Evolutionary conservation across 106 monocot genomes (phyloP).

Genomic region (Ottelia alismoides): DNA sequence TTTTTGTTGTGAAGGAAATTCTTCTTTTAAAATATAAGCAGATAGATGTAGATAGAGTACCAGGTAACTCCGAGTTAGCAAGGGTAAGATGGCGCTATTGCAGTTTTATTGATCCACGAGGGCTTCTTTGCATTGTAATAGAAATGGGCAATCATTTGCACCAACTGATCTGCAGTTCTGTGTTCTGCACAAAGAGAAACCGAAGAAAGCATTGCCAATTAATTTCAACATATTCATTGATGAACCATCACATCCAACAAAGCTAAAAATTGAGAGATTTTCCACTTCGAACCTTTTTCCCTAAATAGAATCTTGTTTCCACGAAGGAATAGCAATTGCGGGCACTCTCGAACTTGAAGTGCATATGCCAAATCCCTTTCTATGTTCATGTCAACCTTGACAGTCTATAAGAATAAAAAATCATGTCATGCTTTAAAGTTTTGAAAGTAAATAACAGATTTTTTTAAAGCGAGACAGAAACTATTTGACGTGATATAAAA

Average conservation of each 20-base stretch:
- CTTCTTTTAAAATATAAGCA: no score
- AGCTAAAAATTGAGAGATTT: neutral
- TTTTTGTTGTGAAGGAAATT: no score
- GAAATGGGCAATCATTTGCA: conserved; percentile 74
- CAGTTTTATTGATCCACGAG: conserved; percentile 36
- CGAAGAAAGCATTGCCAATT: neutral
- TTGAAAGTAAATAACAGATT: no score
- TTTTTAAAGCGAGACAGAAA: no score
- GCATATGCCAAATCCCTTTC: conserved; percentile 72
- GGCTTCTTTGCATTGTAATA: conserved; percentile 79
- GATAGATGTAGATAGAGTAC: no score
- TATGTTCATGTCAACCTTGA: conserved; percentile 73
- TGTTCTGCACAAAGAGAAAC: conserved; percentile 26
- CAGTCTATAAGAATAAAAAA: conserved; percentile 26
- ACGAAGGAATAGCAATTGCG: conserved; percentile 52
- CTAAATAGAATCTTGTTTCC: conserved; percentile 67
- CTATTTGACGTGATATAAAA: no score
- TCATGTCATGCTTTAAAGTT: no score
- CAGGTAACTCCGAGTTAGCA: no score
- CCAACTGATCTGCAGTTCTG: conserved; percentile 53
- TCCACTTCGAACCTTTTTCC: conserved; percentile 30
- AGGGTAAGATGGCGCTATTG: conserved; percentile 31
- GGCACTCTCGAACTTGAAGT: conserved; percentile 54
- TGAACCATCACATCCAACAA: neutral
- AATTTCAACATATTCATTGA: neutral